phyloP scores from a whole-genome alignment of 2,329 filamentous ascomycete species.

The Cordyceps sp. region DNA sequence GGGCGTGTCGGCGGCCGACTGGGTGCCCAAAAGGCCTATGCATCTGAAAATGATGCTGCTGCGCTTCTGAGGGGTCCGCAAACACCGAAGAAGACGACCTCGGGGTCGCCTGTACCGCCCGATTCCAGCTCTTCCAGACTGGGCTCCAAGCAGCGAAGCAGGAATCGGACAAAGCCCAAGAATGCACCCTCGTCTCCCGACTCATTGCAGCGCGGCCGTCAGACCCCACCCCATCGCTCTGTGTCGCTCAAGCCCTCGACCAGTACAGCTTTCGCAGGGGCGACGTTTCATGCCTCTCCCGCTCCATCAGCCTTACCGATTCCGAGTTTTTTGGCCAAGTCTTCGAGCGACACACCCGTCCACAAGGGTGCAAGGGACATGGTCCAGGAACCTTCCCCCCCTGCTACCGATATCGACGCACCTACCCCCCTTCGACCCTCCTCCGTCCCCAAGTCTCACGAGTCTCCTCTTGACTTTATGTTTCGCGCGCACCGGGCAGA shows the following conservation, averaged over 20 bases:
- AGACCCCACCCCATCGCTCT: conserved; percentile 25
- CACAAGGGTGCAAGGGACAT: conserved; percentile 17
- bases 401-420: conserved; percentile 34
- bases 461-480: conserved; percentile 77
- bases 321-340: conserved; percentile 69
- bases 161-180: conserved; percentile 16
- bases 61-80: conserved; percentile 16
- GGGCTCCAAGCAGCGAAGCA: conserved; percentile 13
- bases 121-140: conserved; percentile 9
- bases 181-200: conserved; percentile 22
- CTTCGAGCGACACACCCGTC: conserved; percentile 47
- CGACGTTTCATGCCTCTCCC: conserved; percentile 89
- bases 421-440: conserved; percentile 24
- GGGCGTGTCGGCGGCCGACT: conserved; percentile 22
- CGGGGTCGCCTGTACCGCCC: conserved; percentile 17
- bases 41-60: conserved; percentile 36
- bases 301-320: conserved; percentile 81
- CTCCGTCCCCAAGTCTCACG: conserved; percentile 19
- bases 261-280: conserved; percentile 64
- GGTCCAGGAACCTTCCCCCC: conserved; percentile 29
- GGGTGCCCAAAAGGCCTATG: conserved; percentile 35
- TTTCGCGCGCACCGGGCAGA: conserved; percentile 75
- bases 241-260: conserved; percentile 25
- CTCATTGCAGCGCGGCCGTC: conserved; percentile 20
- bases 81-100: conserved; percentile 29